These are phyloP conservation scores for Eutypella sp. DNA, from an alignment of 2,329 filamentous ascomycete genomes.

Conservation along the genomic window DNA sequence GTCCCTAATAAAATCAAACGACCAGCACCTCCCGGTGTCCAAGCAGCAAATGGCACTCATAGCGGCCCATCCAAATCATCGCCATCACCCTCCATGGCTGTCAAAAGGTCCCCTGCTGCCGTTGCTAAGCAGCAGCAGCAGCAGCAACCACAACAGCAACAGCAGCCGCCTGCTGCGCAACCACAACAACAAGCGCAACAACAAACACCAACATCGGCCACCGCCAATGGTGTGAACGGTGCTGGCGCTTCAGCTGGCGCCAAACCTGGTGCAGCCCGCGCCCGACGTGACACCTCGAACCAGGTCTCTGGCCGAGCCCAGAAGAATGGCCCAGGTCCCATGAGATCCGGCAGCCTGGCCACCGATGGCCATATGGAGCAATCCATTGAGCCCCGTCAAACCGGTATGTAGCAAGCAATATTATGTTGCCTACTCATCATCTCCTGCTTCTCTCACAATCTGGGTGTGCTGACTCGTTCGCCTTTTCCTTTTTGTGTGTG, in stretches of 20 bases:
- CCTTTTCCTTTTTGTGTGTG: slow-evolving; percentile 2
- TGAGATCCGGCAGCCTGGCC: slow-evolving; percentile 43
- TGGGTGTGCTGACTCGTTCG: slow-evolving; percentile 9
- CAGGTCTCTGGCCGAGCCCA: slow-evolving; percentile 42
- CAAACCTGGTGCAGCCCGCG: slow-evolving; percentile 48
- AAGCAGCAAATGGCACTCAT: slow-evolving; percentile 55
- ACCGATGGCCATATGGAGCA: slow-evolving; percentile 36
- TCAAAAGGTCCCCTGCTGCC: slow-evolving; percentile 46
- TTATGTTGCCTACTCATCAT: background rate
- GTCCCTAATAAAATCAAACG: slow-evolving; percentile 61
- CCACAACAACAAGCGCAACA: too few relatives aligned
- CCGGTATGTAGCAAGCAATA: slow-evolving; percentile 37
- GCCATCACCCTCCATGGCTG: slow-evolving; percentile 52
- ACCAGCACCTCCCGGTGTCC: slow-evolving; percentile 59
- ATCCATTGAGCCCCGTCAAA: slow-evolving; percentile 44
- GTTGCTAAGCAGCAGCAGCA: slow-evolving; percentile 44
- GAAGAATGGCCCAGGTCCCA: slow-evolving; percentile 42
- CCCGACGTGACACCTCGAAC: slow-evolving; percentile 50
- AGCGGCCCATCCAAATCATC: slow-evolving; percentile 53
- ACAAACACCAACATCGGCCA: slow-evolving; percentile 35
- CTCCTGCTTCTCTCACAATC: too few relatives aligned
- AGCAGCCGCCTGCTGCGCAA: too few relatives aligned
- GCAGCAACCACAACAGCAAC: too few relatives aligned
- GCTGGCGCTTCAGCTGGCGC: slow-evolving; percentile 40
- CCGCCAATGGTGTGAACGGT: slow-evolving; percentile 38